phyloP scores from a whole-genome alignment of 129 eudicot species.

The Helianthus tuberosus region DNA sequence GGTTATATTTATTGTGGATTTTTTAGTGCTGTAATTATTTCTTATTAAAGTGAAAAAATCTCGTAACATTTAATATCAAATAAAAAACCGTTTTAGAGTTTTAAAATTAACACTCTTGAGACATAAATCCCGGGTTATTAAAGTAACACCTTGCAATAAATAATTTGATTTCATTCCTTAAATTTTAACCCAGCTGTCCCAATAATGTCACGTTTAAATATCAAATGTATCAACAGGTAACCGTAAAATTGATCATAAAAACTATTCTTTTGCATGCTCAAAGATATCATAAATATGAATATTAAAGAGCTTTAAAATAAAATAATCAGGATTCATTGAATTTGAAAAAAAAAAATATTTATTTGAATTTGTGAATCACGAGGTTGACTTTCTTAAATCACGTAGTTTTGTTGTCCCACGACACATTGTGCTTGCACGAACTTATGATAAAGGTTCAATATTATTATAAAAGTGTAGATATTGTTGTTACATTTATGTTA shows the following conservation, averaged over 20 bases:
- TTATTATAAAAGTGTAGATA: neutral
- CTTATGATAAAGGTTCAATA: slow-evolving; percentile 17
- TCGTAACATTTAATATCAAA: neutral
- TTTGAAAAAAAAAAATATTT: neutral
- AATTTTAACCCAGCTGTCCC: neutral
- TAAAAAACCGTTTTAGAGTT: neutral
- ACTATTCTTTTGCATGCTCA: slow-evolving; percentile 2
- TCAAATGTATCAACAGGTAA: slow-evolving; percentile 4
- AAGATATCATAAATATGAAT: slow-evolving; percentile 24
- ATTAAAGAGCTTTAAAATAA: slow-evolving; percentile 23
- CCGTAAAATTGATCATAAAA: neutral
- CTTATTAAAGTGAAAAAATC: slow-evolving; percentile 8
- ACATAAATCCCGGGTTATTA: neutral
- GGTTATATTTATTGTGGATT: neutral
- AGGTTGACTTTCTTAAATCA: slow-evolving; percentile 22
- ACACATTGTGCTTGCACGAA: slow-evolving; percentile 30
- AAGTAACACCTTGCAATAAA: neutral
- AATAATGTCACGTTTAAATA: neutral
- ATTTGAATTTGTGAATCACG: neutral
- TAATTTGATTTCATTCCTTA: slow-evolving; percentile 2
- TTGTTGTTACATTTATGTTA: neutral
- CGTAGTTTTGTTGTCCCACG: neutral
- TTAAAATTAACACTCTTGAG: neutral
- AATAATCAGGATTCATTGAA: slow-evolving; percentile 10
- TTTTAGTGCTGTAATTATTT: neutral